Conservation (phyloP, 306 rosid genomes). For the Potentilla sterilis region DNA sequence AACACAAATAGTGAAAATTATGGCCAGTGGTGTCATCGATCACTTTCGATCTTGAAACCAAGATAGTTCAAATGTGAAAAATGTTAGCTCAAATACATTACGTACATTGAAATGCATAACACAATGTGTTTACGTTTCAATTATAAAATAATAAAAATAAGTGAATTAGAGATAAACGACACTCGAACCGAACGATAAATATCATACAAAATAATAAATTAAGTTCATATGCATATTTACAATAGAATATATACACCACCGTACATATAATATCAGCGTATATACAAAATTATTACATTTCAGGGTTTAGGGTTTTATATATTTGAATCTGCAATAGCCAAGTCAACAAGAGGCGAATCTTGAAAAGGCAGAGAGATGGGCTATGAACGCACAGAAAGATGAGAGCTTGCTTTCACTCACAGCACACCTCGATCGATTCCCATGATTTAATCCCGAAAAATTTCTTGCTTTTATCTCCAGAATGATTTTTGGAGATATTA, state of each 20-base stretch:
- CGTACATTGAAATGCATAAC: neutral
- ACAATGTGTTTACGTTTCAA: neutral
- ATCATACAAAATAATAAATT: neutral
- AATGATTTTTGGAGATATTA: neutral
- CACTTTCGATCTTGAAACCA: too few relatives aligned
- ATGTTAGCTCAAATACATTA: neutral
- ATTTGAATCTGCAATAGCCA: neutral
- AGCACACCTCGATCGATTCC: too few relatives aligned
- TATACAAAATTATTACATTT: neutral
- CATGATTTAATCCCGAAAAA: neutral
- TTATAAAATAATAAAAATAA: too few relatives aligned
- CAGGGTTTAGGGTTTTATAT: too few relatives aligned
- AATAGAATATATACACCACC: neutral
- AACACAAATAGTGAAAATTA: too few relatives aligned
- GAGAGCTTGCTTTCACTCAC: neutral
- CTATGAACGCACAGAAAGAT: neutral
- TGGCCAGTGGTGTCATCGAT: too few relatives aligned
- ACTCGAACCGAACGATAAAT: too few relatives aligned
- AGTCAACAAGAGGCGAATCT: constrained; percentile 6
- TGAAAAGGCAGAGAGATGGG: constrained; percentile 24
- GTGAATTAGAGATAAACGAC: too few relatives aligned
- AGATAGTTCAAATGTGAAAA: neutral
- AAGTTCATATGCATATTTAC: neutral
- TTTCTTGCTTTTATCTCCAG: neutral
- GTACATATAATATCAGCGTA: too few relatives aligned